A percentile compares a stretch with the other conserved stretches of the same genome.
phyloP scores from a whole-genome alignment of 495 filamentous ascomycete genomes.

The Lasiosphaeria miniovina region DNA sequence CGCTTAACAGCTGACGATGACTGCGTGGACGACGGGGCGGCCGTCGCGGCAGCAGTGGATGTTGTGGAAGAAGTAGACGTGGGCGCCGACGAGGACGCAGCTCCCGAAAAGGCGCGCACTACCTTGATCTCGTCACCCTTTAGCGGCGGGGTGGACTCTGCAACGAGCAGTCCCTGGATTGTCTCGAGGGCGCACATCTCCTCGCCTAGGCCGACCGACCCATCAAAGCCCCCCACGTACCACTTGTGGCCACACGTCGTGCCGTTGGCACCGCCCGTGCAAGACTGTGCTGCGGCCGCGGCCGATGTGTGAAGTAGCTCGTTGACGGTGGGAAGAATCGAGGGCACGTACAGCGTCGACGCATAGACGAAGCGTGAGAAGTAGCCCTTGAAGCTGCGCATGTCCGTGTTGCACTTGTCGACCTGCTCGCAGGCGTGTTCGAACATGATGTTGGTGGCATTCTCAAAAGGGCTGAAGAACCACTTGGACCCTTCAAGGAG shows the following conservation, averaged over 20 bases:
- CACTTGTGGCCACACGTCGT: conserved; percentile 70
- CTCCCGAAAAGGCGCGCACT: conserved; percentile 25
- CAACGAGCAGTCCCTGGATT: conserved; percentile 55
- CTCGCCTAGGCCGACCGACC: conserved; percentile 59
- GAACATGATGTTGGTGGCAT: conserved; percentile 57
- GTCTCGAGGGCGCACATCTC: conserved; percentile 70
- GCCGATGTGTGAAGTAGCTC: conserved; percentile 56
- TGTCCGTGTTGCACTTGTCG: conserved; percentile 64
- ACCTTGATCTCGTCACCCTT: conserved; percentile 43
- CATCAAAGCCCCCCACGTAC: conserved; percentile 61
- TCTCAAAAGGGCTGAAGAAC: conserved; percentile 47
- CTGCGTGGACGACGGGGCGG: no score
- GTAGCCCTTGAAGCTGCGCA: conserved; percentile 78
- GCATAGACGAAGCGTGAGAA: conserved; percentile 71
- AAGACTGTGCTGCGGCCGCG: conserved; percentile 60
- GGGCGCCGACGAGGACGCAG: neutral
- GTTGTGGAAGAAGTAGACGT: conserved; percentile 5
- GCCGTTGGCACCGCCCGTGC: conserved; percentile 54
- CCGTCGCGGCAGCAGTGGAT: no score
- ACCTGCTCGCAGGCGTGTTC: conserved; percentile 71
- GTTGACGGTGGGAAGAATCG: conserved; percentile 50
- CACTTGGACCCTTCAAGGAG: conserved; percentile 43
- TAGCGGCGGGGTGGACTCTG: conserved; percentile 34
- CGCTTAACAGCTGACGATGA: no score
- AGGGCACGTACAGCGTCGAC: conserved; percentile 58